Conservation (phyloP, 805 yeast species). For the Candida odintsovae region DNA sequence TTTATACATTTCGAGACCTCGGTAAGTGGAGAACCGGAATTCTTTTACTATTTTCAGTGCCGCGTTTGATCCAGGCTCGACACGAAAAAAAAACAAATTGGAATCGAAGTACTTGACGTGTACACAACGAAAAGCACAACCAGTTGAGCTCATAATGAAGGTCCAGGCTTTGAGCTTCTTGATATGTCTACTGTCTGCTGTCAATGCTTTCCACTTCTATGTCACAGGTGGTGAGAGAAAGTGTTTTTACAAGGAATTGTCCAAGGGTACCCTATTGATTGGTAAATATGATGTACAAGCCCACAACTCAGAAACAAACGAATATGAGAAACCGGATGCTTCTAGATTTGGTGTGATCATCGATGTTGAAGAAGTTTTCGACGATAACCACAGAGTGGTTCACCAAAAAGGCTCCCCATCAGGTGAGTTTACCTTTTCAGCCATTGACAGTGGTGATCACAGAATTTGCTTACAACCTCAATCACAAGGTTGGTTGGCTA, state of each 20-base stretch:
- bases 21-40: too few species aligned
- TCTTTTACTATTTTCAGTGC: neutral
- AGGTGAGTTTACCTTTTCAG: slow-evolving; percentile 78
- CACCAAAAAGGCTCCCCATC: slow-evolving; percentile 53
- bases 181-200: neutral
- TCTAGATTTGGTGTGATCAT: neutral
- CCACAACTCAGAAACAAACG: slow-evolving; percentile 17
- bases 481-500: slow-evolving; percentile 23
- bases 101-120: neutral
- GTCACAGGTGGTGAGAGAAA: slow-evolving; percentile 66
- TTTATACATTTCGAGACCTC: too few species aligned
- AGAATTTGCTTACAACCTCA: slow-evolving; percentile 65
- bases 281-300: slow-evolving; percentile 73
- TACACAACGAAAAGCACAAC: neutral
- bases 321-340: neutral
- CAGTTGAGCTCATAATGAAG: neutral
- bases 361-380: slow-evolving; percentile 54
- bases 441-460: slow-evolving; percentile 83
- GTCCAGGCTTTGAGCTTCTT: neutral
- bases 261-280: slow-evolving; percentile 71
- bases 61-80: neutral
- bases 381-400: slow-evolving; percentile 74
- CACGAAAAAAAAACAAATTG: neutral
- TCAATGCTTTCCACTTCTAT: slow-evolving; percentile 58
- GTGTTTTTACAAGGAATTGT: slow-evolving; percentile 82